Conservation (phyloP, 2,329 filamentous ascomycete genomes). For the Niveomyces coronatus region DNA sequence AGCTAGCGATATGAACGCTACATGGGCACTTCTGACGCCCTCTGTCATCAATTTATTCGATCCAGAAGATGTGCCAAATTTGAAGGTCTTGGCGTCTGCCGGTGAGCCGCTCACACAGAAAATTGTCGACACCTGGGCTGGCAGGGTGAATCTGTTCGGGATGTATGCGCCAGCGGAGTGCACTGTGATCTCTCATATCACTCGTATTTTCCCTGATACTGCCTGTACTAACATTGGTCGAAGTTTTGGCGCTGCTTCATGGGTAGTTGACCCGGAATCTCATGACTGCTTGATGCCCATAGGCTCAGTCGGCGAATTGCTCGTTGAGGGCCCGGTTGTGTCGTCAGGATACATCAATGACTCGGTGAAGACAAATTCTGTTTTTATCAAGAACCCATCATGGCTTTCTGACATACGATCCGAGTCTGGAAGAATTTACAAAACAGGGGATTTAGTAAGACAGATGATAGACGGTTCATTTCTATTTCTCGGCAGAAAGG, state of each 20-base stretch:
- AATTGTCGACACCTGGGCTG: constrained; percentile 3
- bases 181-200: constrained; percentile 4
- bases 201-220: neutral
- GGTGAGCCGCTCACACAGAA: neutral
- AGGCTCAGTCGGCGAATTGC: constrained; percentile 1
- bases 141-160: constrained; percentile 5
- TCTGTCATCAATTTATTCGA: constrained; percentile 3
- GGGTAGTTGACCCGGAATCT: neutral
- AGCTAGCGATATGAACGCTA: neutral
- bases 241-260: neutral
- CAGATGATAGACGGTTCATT: constrained; percentile 22
- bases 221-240: constrained; percentile 1
- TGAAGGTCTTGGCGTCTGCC: neutral
- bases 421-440: constrained; percentile 31
- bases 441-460: constrained; percentile 40
- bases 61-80: constrained; percentile 1
- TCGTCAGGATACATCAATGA: constrained; percentile 2
- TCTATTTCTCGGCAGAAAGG: constrained; percentile 11
- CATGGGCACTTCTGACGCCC: constrained; percentile 3
- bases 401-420: neutral
- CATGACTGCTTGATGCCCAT: neutral
- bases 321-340: constrained; percentile 2
- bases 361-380: neutral
- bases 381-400: neutral
- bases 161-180: constrained; percentile 6